These are phyloP conservation scores for Amanita pseudoporphyria DNA, from an alignment of 768 basidiomycete genomes.

Conservation along the genomic window DNA sequence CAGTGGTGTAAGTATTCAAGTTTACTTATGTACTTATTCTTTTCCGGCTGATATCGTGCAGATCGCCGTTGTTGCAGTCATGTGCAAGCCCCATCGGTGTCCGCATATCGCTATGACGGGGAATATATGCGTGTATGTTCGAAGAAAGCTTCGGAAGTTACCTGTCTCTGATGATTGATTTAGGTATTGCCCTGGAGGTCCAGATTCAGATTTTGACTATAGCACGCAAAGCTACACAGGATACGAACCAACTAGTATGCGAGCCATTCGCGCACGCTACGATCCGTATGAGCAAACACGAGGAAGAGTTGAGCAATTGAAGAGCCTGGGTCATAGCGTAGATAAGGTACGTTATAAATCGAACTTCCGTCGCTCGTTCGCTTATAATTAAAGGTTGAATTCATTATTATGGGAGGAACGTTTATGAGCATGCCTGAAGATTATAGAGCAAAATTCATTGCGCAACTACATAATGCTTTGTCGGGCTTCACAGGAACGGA, in stretches of 20 bases:
- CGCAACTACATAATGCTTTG: constrained; percentile 93
- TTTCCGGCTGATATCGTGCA: constrained; percentile 17
- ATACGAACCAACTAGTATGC: constrained; percentile 97
- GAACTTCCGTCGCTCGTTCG: neutral
- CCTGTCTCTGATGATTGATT: neutral
- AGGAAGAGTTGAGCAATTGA: constrained; percentile 91
- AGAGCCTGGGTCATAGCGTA: constrained; percentile 91
- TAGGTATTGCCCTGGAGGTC: constrained; percentile 97
- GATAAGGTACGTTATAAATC: constrained; percentile 62
- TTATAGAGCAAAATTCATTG: constrained; percentile 87
- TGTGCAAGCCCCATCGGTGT: constrained; percentile 99
- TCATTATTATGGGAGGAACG: constrained; percentile 97
- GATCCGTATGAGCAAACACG: constrained; percentile 98
- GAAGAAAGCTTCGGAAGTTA: neutral
- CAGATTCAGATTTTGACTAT: constrained; percentile 99
- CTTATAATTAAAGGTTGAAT: constrained; percentile 51
- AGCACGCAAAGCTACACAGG: constrained; percentile 96
- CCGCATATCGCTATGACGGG: constrained; percentile 99
- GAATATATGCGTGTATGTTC: constrained; percentile 91
- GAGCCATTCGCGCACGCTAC: constrained; percentile 88
- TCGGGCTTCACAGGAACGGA: constrained; percentile 91
- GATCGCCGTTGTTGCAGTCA: constrained; percentile 99
- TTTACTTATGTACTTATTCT: neutral
- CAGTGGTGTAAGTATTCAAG: constrained; percentile 63
- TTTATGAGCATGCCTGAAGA: constrained; percentile 99